These are phyloP conservation scores for Globisporangium middletonii DNA, from an alignment of 352 stramenopile genomes.

Conservation along the genomic window DNA sequence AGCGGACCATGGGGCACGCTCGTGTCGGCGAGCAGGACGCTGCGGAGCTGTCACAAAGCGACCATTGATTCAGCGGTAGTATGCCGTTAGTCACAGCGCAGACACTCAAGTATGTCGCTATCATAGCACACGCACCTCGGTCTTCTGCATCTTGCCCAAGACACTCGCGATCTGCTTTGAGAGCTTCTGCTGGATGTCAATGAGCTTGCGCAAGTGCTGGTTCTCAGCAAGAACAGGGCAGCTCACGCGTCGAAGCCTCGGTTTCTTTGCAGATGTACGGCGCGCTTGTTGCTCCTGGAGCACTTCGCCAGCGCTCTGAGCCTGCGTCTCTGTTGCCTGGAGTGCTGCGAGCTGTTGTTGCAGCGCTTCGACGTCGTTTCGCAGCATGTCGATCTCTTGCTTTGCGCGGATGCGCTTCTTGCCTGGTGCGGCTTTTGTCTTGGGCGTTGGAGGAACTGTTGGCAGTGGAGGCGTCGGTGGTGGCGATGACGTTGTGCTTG, in stretches of 20 bases:
- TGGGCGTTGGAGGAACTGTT: neutral
- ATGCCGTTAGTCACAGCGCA: neutral
- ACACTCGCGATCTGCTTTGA: neutral
- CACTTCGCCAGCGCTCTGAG: too few species aligned
- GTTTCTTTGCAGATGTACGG: neutral
- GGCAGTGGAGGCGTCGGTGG: neutral
- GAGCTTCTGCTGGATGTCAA: neutral
- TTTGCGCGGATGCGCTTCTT: conserved; percentile 3
- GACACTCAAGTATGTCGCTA: neutral
- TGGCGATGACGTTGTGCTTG: neutral
- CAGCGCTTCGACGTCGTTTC: neutral
- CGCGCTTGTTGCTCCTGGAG: neutral
- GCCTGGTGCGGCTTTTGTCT: neutral
- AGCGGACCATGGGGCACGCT: neutral
- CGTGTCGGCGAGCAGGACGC: neutral
- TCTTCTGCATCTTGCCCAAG: conserved; percentile 3
- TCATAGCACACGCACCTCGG: neutral
- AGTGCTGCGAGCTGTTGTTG: conserved; percentile 4
- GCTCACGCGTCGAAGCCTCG: neutral
- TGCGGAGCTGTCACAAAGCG: neutral
- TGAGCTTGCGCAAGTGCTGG: conserved; percentile 1
- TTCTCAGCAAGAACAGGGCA: conserved; percentile 2
- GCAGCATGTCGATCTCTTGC: conserved; percentile 7
- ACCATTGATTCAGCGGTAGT: too few species aligned
- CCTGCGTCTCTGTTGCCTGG: neutral